Base-by-base conservation (phyloP, 108 stramenopile species). In the Chaetoceros tenuissimus region DNA sequence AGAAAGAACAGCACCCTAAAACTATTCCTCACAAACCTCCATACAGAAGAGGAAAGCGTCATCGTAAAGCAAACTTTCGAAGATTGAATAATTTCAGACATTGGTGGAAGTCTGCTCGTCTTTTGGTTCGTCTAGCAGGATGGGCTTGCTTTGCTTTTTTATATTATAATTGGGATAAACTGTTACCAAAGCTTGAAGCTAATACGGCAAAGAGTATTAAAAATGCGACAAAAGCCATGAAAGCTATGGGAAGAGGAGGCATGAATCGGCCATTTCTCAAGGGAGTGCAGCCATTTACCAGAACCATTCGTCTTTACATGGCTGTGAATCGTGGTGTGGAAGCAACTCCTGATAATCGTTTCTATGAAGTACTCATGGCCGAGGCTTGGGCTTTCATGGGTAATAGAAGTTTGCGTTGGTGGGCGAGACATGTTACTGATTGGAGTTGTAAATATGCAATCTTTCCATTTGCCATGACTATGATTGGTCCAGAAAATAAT, bases 41-140 rank as follows among this genome's bases (percentile, higher is more conserved):
- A 1, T 62, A 72, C n/a, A 18, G 22, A n/a, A 53, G 77, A 3
- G 59, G 55, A 25, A 63, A 59, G 26, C 63, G 77, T 3, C 77
- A 78, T 52, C 77, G 77, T 7, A 51, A 62, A 21, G 64, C 56
- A 25, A 63, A 54, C 48, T 40, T 78, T 26, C 59, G 48, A 5
- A 45, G 58, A 45, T 25, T 73, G 19, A 79, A 79, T 47, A 56
- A 79, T 64, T 79, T 73, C 48, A 63, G 78, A 54, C 78, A 79
- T 55, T 79, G 75, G 80, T 87, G 86, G 86, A 87, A 87, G 59
- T 72, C 80, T 2, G 73, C 77, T n/a, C 72, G 86, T 49, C 79
- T 87, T 22, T 68, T 87, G 7, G 80, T 84, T 3, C 75, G 86
- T 19, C 43, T 87, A 13, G 76, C 61, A 18, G 81, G 81, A 22